Evolutionary conservation across 495 filamentous ascomycete species (phyloP).

Genomic region (Neurospora hispaniola): DNA sequence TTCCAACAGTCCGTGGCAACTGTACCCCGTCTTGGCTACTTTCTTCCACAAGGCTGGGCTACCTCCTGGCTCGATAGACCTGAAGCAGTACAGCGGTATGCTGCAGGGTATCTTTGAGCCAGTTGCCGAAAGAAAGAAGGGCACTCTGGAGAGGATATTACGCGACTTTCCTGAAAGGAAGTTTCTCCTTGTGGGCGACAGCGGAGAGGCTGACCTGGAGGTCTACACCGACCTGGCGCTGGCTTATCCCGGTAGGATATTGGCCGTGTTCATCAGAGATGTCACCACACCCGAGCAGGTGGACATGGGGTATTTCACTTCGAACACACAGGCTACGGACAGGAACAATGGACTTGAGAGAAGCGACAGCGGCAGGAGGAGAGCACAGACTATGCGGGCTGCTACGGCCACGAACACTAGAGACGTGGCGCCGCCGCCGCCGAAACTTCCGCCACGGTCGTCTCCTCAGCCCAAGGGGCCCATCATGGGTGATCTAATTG

Average conservation of each 20-base stretch:
- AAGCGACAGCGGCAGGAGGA: neutral
- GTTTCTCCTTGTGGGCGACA: conserved; percentile 90
- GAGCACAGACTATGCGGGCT: neutral
- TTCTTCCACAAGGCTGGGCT: conserved; percentile 74
- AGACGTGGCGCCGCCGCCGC: neutral
- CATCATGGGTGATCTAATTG: conserved; percentile 49
- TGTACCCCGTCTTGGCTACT: conserved; percentile 76
- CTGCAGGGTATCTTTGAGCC: conserved; percentile 97
- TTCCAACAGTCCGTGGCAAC: conserved; percentile 91
- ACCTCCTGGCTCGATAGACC: conserved; percentile 78
- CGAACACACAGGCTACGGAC: neutral
- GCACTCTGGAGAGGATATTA: conserved; percentile 72
- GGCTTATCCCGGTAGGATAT: conserved; percentile 68
- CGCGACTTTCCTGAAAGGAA: conserved; percentile 80
- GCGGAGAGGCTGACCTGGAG: conserved; percentile 92
- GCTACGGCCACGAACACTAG: neutral
- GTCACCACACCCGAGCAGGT: conserved; percentile 64
- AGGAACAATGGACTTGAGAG: neutral
- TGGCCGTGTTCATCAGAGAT: conserved; percentile 85
- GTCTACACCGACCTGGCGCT: conserved; percentile 91
- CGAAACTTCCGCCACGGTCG: neutral
- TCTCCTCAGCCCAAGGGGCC: conserved; percentile 18
- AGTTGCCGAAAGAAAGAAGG: conserved; percentile 86
- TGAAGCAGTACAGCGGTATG: conserved; percentile 94
- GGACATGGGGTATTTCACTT: conserved; percentile 52